Evolutionary conservation across 169 alveolate species (phyloP).

Genomic region (Eimeria zaria): DNA sequence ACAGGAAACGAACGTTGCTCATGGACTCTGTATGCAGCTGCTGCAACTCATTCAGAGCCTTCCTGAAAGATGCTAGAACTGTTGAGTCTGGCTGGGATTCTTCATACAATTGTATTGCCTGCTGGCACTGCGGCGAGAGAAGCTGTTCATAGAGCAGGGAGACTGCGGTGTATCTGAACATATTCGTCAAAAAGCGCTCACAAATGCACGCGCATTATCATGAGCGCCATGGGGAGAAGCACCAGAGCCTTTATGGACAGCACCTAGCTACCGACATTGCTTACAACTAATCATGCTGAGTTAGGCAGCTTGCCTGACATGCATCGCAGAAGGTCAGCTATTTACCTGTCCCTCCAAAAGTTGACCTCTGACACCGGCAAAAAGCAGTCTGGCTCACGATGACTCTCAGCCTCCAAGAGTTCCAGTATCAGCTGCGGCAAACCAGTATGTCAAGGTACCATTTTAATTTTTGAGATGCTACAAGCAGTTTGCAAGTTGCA

Average conservation of each 20-base stretch:
- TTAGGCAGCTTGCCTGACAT: background rate
- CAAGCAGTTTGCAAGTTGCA: background rate
- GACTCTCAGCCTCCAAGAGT: conserved; percentile 44
- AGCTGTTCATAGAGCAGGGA: conserved; percentile 88
- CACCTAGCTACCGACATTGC: background rate
- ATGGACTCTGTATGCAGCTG: conserved; percentile 94
- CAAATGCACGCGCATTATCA: background rate
- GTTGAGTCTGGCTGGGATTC: conserved; percentile 45
- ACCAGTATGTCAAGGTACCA: background rate
- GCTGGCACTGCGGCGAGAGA: conserved; percentile 79
- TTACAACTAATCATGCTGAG: background rate
- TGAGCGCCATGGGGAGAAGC: background rate
- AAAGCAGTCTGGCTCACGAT: background rate
- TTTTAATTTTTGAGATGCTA: background rate
- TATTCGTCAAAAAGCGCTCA: background rate
- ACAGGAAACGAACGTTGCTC: conserved; percentile 95
- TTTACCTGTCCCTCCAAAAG: conserved; percentile 49
- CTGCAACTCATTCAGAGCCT: conserved; percentile 89
- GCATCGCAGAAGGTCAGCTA: background rate
- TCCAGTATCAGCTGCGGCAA: conserved; percentile 23
- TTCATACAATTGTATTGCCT: conserved; percentile 30
- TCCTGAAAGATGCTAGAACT: conserved; percentile 45
- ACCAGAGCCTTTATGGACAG: background rate
- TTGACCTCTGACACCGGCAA: conserved; percentile 38
- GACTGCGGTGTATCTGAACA: conserved; percentile 79